Conservation (phyloP, 768 basidiomycete species). For the Lactarius sanguifluus region DNA sequence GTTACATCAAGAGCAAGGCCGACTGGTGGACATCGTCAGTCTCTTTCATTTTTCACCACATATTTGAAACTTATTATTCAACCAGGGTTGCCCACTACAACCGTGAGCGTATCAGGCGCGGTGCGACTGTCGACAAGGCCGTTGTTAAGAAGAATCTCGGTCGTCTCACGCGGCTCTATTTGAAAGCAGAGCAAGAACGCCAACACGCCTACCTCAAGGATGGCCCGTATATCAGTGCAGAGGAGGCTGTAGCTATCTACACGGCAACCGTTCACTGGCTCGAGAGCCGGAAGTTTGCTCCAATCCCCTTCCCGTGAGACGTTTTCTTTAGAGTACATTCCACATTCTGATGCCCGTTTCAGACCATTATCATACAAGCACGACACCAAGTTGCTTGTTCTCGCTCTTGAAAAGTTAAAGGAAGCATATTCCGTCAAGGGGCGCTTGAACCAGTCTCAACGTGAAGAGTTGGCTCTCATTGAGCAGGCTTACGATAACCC, state of each 20-base stretch:
- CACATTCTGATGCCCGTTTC: conserved; percentile 5
- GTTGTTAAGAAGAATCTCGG: conserved; percentile 99
- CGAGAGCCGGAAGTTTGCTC: conserved; percentile 95
- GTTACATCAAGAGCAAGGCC: conserved; percentile 99
- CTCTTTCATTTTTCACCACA: neutral
- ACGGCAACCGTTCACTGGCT: conserved; percentile 99
- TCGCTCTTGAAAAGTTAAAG: conserved; percentile 97
- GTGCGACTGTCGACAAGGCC: conserved; percentile 96
- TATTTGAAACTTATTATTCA: conserved; percentile 13
- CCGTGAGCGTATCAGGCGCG: conserved; percentile 94
- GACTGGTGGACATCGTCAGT: conserved; percentile 97
- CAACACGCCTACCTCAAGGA: conserved; percentile 99
- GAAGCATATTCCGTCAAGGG: conserved; percentile 98
- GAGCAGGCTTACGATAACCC: conserved; percentile 99
- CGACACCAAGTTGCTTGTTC: conserved; percentile 94
- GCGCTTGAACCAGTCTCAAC: conserved; percentile 95
- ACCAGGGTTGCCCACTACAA: conserved; percentile 92
- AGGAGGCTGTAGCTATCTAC: conserved; percentile 98
- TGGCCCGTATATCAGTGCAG: conserved; percentile 97
- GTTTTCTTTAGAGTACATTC: neutral
- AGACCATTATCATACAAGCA: conserved; percentile 98
- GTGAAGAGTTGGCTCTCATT: conserved; percentile 96
- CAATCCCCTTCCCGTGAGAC: conserved; percentile 94
- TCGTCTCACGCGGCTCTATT: conserved; percentile 93
- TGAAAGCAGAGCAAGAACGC: conserved; percentile 98